Percentiles rank a stretch among this genome's conserved stretches.
These are phyloP conservation scores for Penicillium hesseltinei DNA, from an alignment of 2,329 filamentous ascomycete species.

Conservation along the genomic window DNA sequence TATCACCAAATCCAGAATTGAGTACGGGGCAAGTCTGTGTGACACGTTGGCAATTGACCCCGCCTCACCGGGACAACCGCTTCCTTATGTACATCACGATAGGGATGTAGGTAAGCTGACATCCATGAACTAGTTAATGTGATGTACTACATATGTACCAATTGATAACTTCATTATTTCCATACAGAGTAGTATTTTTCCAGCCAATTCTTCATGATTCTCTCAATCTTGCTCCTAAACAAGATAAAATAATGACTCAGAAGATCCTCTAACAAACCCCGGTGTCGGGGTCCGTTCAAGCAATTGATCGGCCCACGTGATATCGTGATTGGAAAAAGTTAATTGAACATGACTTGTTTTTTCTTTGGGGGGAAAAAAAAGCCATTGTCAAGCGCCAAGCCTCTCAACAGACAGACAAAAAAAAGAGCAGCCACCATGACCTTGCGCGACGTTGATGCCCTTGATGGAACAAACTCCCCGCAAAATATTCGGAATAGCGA, in stretches of 20 bases:
- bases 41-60: conserved; percentile 8
- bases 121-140: not conserved
- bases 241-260: not conserved
- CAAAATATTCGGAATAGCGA: conserved; percentile 5
- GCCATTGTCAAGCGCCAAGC: not conserved
- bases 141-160: not conserved
- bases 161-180: not conserved
- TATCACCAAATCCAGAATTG: not conserved
- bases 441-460: not conserved
- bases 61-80: not conserved
- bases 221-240: not conserved
- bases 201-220: not conserved
- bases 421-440: conserved; percentile 3
- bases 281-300: conserved; percentile 9
- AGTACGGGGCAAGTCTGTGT: not conserved
- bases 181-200: not conserved
- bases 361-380: not conserved
- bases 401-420: not conserved
- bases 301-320: conserved; percentile 16
- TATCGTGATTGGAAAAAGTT: conserved; percentile 9
- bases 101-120: not conserved
- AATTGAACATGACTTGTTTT: not conserved
- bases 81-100: too few relatives aligned
- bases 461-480: conserved; percentile 9
- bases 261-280: not conserved